phyloP scores from a whole-genome alignment of 495 filamentous ascomycete species.

The Cetradonia linearis region DNA sequence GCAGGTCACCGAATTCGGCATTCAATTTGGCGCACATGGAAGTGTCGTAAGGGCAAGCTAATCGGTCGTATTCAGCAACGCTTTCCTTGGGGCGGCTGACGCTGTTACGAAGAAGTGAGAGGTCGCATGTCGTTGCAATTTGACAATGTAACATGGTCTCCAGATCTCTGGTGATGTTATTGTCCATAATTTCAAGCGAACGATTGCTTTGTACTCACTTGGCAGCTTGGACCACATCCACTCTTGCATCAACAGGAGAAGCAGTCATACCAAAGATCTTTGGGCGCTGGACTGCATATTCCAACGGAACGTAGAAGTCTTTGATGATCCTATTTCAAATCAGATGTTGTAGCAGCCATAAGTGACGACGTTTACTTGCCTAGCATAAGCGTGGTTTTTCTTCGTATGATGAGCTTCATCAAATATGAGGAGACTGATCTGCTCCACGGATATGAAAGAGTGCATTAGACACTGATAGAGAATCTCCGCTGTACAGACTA shows the following conservation, averaged over 20 bases:
- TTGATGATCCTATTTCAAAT: constrained; percentile 57
- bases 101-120: constrained; percentile 47
- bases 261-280: constrained; percentile 96
- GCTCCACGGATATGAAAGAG: constrained; percentile 68
- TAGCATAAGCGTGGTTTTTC: constrained; percentile 84
- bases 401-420: constrained; percentile 97
- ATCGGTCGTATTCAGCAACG: constrained; percentile 45
- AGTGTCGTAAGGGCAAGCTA: constrained; percentile 49
- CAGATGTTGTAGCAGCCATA: constrained; percentile 8
- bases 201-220: constrained; percentile 27
- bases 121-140: constrained; percentile 72
- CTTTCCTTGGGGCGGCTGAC: constrained; percentile 53
- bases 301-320: constrained; percentile 58
- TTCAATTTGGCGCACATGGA: constrained; percentile 49
- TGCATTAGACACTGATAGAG: constrained; percentile 68
- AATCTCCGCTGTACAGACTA: constrained; percentile 91
- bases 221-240: constrained; percentile 59
- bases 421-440: constrained; percentile 87
- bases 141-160: constrained; percentile 67
- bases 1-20: constrained; percentile 44
- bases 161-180: constrained; percentile 44
- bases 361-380: constrained; percentile 31
- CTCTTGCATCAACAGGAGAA: constrained; percentile 81
- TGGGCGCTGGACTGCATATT: constrained; percentile 44
- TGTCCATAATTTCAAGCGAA: constrained; percentile 14